Evolutionary conservation across 2,329 filamentous ascomycete species (phyloP), one percentile per base, ranked within the genome.

Genomic region (Chaetomium globosum): DNA sequence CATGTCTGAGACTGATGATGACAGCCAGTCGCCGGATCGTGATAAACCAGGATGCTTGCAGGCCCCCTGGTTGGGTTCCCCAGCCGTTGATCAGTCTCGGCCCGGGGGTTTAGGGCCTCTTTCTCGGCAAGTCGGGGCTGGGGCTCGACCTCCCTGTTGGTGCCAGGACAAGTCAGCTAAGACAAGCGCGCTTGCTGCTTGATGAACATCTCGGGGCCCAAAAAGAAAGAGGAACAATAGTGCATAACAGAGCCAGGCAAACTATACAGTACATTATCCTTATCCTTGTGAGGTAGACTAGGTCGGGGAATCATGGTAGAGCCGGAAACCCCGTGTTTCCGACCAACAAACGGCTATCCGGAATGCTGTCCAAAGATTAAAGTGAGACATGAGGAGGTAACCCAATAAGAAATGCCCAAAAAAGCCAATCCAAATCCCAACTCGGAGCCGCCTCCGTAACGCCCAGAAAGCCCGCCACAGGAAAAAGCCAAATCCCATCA

Each of bases 11-110:
- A 59, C 43, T 31, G 57, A 56, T 31, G 57, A 56, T 59, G 60
- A 58, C 46, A 66, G 63, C 64, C 65, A 65, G 61, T 66, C 23
- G 62, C 55, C n/a, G 60, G 33, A 33, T 46, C 7, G 55, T 68
- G 63, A 68, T 69, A 62, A 36, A 49, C 64, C 56, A 61, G 53
- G 49, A 53, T 19, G 52, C 19, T 28, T 67, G 67, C 60, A 62
- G 43, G 26, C 57, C 49, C 33, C 33, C 51, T n/a, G n/a, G 48
- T 56, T 31, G 39, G 59, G 16, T 33, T 28, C n/a, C 26, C 39
- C 52, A 57, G 63, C 54, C 28, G 30, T 6, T n/a, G 19, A 55
- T 59, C 21, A 26, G 19, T 36, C 51, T 69, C 67, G 61, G 67
- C 53, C 67, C 67, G 67, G 43, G 33, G 54, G 9, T 49, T 53